A percentile compares a stretch with the other conserved stretches of the same genome.
These are phyloP conservation scores for Saturnispora ahearnii DNA, from an alignment of 805 yeast genomes.

Conservation along the genomic window DNA sequence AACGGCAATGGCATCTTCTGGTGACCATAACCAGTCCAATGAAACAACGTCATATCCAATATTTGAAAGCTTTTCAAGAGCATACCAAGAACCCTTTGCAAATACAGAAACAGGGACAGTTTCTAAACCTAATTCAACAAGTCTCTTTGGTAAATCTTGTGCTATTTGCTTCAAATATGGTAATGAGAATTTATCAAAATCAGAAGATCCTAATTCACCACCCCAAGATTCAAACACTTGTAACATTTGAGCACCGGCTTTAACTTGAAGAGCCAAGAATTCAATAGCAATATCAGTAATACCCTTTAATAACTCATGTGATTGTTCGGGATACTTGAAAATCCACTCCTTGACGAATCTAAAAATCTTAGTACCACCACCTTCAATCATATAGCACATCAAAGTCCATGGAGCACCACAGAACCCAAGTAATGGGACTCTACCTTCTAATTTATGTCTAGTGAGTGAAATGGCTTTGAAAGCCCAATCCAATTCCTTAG, in stretches of 20 bases:
- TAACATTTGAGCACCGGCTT: slow-evolving; percentile 96
- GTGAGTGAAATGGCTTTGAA: slow-evolving; percentile 88
- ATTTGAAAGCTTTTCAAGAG: slow-evolving; percentile 73
- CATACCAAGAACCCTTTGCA: slow-evolving; percentile 97
- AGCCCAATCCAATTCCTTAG: slow-evolving; percentile 84
- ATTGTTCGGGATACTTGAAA: slow-evolving; percentile 63
- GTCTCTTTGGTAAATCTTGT: slow-evolving; percentile 53
- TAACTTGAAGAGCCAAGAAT: slow-evolving; percentile 87
- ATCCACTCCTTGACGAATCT: slow-evolving; percentile 90
- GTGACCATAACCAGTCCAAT: slow-evolving; percentile 84
- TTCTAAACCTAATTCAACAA: slow-evolving; percentile 68
- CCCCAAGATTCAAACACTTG: slow-evolving; percentile 98
- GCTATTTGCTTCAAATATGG: slow-evolving; percentile 81
- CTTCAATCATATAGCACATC: slow-evolving; percentile 94
- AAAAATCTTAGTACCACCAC: slow-evolving; percentile 89
- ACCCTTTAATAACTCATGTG: slow-evolving; percentile 63
- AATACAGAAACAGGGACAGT: slow-evolving; percentile 80
- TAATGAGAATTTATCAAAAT: slow-evolving; percentile 78
- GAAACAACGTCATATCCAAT: slow-evolving; percentile 84
- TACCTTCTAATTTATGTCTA: slow-evolving; percentile 74
- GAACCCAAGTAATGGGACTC: slow-evolving; percentile 91
- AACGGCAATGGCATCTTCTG: slow-evolving; percentile 71
- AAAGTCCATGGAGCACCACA: slow-evolving; percentile 98
- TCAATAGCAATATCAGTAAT: slow-evolving; percentile 86
- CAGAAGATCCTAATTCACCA: slow-evolving; percentile 87